phyloP scores from a whole-genome alignment of 345 rosid genomes.

The Luvunga scandens region DNA sequence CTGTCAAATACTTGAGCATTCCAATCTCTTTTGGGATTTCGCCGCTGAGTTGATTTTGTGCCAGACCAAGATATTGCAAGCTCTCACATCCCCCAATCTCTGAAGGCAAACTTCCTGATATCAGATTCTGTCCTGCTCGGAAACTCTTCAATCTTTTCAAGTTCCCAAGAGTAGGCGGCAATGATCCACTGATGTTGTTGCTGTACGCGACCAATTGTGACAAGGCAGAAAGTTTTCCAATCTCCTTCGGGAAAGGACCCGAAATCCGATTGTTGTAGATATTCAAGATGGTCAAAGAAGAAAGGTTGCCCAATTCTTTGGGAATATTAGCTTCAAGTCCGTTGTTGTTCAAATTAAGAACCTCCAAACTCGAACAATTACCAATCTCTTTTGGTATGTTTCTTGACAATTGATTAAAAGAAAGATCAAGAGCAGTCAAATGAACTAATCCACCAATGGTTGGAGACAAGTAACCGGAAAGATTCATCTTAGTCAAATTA shows the following conservation, averaged over 20 bases:
- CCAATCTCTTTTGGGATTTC: constrained; percentile 75
- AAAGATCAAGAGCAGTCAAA: constrained; percentile 62
- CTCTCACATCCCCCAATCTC: constrained; percentile 67
- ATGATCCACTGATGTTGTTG: constrained; percentile 64
- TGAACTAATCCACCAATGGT: constrained; percentile 66
- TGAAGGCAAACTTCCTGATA: constrained; percentile 76
- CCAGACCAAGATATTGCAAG: constrained; percentile 76
- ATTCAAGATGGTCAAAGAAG: constrained; percentile 45
- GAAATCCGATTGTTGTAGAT: constrained; percentile 72
- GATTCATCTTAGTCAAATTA: constrained; percentile 53
- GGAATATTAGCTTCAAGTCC: constrained; percentile 60
- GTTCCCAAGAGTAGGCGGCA: constrained; percentile 67
- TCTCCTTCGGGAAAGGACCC: constrained; percentile 66
- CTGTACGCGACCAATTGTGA: constrained; percentile 62
- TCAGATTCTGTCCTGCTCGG: constrained; percentile 82
- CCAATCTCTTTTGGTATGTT: constrained; percentile 65
- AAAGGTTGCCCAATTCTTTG: constrained; percentile 45
- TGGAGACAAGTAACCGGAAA: constrained; percentile 71
- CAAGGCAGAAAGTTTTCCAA: constrained; percentile 62
- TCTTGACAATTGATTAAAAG: constrained; percentile 58
- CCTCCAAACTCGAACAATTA: constrained; percentile 50
- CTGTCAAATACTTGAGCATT: constrained; percentile 52
- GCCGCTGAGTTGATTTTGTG: constrained; percentile 66
- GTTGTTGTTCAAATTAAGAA: constrained; percentile 62
- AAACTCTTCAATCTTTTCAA: constrained; percentile 54